Conservation (phyloP, 108 stramenopile genomes). For the Nitzschia putrida region DNA sequence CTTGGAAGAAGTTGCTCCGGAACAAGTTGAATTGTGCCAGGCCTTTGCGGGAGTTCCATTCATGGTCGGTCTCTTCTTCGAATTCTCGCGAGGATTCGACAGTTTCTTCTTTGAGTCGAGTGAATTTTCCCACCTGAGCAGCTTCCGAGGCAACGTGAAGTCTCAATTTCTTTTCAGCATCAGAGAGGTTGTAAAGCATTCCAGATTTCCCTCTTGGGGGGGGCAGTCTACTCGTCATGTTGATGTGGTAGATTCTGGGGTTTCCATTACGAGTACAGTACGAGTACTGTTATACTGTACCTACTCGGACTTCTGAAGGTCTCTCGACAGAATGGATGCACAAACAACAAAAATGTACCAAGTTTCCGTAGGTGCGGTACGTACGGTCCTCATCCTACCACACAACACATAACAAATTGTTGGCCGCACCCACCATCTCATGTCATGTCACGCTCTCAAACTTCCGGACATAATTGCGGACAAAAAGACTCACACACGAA, state of each 20-base stretch:
- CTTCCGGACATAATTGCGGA: no score
- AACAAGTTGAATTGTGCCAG: constrained; percentile 12
- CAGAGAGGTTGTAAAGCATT: not conserved
- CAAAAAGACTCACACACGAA: no score
- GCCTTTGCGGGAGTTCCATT: constrained; percentile 9
- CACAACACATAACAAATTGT: no score
- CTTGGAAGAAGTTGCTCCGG: constrained; percentile 7
- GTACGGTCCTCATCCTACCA: no score
- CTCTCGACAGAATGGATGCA: no score
- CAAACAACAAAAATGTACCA: no score
- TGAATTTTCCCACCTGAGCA: constrained; percentile 31
- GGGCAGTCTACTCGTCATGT: not conserved
- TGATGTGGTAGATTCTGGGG: not conserved
- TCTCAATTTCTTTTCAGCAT: not conserved
- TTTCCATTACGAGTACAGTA: not conserved
- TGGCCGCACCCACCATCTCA: no score
- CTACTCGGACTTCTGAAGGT: no score
- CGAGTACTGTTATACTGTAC: no score
- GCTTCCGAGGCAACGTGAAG: constrained; percentile 21
- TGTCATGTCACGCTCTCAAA: no score
- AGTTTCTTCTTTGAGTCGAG: constrained; percentile 23
- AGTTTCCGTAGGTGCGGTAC: no score
- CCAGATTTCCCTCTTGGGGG: not conserved
- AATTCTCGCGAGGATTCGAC: constrained; percentile 19
- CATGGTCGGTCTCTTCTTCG: constrained; percentile 3